These are phyloP conservation scores for Ophiostoma novo-ulmi DNA, from an alignment of 2,329 filamentous ascomycete species.

Conservation along the genomic window DNA sequence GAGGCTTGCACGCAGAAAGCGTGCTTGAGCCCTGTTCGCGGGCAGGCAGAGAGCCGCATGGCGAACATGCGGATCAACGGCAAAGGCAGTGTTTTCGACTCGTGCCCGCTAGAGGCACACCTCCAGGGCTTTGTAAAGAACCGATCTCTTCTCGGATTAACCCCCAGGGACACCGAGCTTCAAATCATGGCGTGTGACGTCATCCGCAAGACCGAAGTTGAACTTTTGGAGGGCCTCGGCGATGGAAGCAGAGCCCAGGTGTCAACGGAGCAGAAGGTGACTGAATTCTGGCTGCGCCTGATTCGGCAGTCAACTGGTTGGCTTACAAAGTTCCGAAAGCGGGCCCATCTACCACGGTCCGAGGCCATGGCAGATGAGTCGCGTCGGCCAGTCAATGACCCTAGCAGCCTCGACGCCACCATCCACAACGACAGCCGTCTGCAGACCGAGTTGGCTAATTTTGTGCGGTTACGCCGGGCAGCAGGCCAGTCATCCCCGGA, in stretches of 20 bases:
- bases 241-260: neutral
- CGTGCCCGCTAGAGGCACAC: conserved; percentile 51
- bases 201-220: conserved; percentile 51
- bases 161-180: conserved; percentile 55
- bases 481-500: conserved; percentile 44
- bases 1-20: conserved; percentile 42
- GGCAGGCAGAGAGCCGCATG: conserved; percentile 44
- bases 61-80: conserved; percentile 52
- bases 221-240: neutral
- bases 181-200: conserved; percentile 56
- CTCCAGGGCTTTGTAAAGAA: conserved; percentile 50
- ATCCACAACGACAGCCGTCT: conserved; percentile 55
- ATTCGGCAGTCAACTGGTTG: conserved; percentile 48
- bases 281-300: conserved; percentile 53
- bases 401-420: conserved; percentile 53
- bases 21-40: conserved; percentile 45
- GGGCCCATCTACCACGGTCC: conserved; percentile 53
- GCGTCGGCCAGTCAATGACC: conserved; percentile 46
- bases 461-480: conserved; percentile 42
- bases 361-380: conserved; percentile 49
- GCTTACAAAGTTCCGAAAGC: conserved; percentile 52
- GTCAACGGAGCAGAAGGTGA: conserved; percentile 42
- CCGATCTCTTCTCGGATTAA: conserved; percentile 51
- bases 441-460: conserved; percentile 53
- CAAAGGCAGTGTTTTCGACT: conserved; percentile 53